These are phyloP conservation scores for Carnegiea gigantea DNA, from an alignment of 179 eudicot species.

Conservation along the genomic window DNA sequence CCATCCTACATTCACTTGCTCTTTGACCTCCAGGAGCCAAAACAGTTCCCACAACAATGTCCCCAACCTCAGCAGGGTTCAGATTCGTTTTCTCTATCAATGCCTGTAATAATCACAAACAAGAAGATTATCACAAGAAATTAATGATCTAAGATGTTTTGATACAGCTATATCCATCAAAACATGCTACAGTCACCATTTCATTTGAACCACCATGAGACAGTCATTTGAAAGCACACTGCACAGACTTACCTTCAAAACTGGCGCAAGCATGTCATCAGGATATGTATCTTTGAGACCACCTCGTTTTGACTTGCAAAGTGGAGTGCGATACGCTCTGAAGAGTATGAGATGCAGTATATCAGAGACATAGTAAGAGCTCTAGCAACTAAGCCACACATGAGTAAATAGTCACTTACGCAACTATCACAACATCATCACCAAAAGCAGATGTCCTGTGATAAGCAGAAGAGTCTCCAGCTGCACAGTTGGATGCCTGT, in stretches of 20 bases:
- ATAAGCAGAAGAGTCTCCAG: constrained; percentile 81
- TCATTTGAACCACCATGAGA: background rate
- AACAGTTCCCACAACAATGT: constrained; percentile 91
- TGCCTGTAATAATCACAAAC: constrained; percentile 44
- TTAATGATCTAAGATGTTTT: background rate
- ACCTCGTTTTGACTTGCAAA: constrained; percentile 88
- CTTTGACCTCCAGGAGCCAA: constrained; percentile 88
- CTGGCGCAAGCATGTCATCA: constrained; percentile 88
- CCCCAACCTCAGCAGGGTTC: constrained; percentile 92
- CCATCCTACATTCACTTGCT: constrained; percentile 97
- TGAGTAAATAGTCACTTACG: constrained; percentile 50
- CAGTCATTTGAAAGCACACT: background rate
- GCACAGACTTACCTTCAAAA: constrained; percentile 52
- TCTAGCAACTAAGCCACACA: background rate
- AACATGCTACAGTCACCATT: background rate
- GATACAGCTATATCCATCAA: background rate
- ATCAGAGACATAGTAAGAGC: background rate
- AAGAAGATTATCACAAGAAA: background rate
- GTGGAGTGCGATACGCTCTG: constrained; percentile 80
- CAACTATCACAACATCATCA: constrained; percentile 93
- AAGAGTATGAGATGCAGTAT: constrained; percentile 3
- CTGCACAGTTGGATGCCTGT: constrained; percentile 69
- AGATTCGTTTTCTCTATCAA: constrained; percentile 86
- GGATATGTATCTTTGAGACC: constrained; percentile 87
- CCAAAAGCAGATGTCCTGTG: constrained; percentile 71